These are phyloP conservation scores for Penicillium griseofulvum DNA, from an alignment of 2,329 filamentous ascomycete species.

Conservation along the genomic window DNA sequence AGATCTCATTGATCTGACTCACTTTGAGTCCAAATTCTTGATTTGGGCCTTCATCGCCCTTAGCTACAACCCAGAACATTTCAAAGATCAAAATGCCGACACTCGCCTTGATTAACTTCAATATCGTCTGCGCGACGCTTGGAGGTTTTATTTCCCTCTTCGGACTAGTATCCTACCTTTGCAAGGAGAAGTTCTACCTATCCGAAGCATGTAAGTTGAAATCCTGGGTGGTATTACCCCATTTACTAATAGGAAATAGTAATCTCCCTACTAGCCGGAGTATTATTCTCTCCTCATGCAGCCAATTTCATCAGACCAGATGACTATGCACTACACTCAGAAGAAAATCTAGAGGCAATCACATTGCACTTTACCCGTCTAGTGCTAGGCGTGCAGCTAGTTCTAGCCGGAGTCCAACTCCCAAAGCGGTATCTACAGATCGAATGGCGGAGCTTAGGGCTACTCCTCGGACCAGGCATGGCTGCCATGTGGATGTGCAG, in stretches of 20 bases:
- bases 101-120: conserved; percentile 71
- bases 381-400: conserved; percentile 85
- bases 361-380: conserved; percentile 83
- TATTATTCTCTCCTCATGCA: conserved; percentile 74
- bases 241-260: conserved; percentile 50
- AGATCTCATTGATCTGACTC: not conserved
- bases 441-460: conserved; percentile 72
- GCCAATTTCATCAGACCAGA: conserved; percentile 72
- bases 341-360: conserved; percentile 63
- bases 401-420: conserved; percentile 82
- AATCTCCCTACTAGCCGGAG: conserved; percentile 76
- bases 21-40: not conserved
- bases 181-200: conserved; percentile 87
- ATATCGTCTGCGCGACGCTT: conserved; percentile 74
- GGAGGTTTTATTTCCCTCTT: conserved; percentile 91
- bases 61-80: not conserved
- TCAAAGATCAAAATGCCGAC: conserved; percentile 52
- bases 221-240: not conserved
- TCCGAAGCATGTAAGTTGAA: conserved; percentile 75
- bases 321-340: conserved; percentile 65
- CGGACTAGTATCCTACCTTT: conserved; percentile 81
- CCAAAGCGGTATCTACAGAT: conserved; percentile 75
- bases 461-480: conserved; percentile 83
- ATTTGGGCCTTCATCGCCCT: not conserved
- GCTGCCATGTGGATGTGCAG: conserved; percentile 80